Base-by-base conservation (phyloP, 495 filamentous ascomycete species). In the Podospora conica region DNA sequence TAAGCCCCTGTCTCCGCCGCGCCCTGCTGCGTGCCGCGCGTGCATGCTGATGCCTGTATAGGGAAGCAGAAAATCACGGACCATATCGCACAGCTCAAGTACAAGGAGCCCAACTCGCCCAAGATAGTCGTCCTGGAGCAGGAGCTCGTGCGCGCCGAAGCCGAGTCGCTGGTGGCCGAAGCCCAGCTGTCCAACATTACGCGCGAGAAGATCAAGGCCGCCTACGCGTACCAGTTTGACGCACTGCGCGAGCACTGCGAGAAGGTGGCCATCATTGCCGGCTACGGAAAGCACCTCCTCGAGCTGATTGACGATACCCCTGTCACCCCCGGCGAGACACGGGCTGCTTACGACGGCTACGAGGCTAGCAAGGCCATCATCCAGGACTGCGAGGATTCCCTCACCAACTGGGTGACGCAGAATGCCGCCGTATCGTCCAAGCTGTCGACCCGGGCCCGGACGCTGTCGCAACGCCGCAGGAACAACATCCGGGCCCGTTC, bases 11-110 rank as follows among this genome's bases (percentile, higher is more conserved):
- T 40, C 21, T 48, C 40, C 18, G 40, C 11, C 15, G 22, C 25
- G 4, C 15, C 55, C 31, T 10, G 2, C 3, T 25, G 12, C 11
- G 1, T 22, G 8, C 3, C 25, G 28, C 9, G 0, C 23, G 1
- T 5, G 9, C 20, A 22, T 29, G 58, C 67, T 73, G 48, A 74
- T 55, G 22, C 24, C 12, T n/a, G 9, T 61, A 57, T 66, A 91
- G 92, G 93, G 75, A 98, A 98, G 80, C 95, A 98, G 78, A 98
- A 98, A 82, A 98, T 98, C 77, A 97, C 92, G 73, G 96, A 98
- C 75, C 91, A 98, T 72, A 98, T 98, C 70, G 94, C 95, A 20
- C 95, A 98, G 77, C 86, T 98, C 62, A 98, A 98, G 79, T 98
- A 98, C 87, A 98, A 98, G 81, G 96, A 98, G 76, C 95, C 95